These are phyloP conservation scores for Backusella westeae DNA, from an alignment of 192 early-diverging fungal genomes.

Conservation along the genomic window DNA sequence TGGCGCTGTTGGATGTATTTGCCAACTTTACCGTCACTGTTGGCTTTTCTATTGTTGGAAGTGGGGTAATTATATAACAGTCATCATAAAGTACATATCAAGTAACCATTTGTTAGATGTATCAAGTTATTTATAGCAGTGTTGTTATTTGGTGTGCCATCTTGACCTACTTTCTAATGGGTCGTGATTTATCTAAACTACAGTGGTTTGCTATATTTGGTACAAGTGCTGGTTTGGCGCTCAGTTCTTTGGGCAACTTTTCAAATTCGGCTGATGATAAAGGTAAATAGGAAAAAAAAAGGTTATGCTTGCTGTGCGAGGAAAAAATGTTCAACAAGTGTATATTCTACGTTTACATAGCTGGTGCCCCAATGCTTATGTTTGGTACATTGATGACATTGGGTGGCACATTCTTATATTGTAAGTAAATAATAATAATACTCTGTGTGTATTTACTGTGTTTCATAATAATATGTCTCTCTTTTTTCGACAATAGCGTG, in stretches of 20 bases:
- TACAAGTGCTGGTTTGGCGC: conserved; percentile 47
- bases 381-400: conserved; percentile 53
- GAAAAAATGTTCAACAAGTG: background rate
- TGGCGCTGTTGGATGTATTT: conserved; percentile 47
- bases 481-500: conserved; percentile 35
- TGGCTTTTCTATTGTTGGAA: conserved; percentile 57
- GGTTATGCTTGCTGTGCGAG: background rate
- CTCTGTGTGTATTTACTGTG: background rate
- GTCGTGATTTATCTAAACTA: conserved; percentile 40
- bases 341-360: background rate
- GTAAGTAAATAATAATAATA: conserved; percentile 13
- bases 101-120: conserved; percentile 42
- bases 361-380: conserved; percentile 24
- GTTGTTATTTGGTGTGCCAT: conserved; percentile 67
- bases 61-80: conserved; percentile 43
- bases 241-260: conserved; percentile 49
- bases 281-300: background rate
- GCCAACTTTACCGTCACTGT: conserved; percentile 55
- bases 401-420: conserved; percentile 51
- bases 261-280: background rate
- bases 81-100: background rate
- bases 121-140: conserved; percentile 60
- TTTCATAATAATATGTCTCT: background rate
- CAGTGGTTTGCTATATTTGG: conserved; percentile 58
- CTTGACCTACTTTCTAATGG: conserved; percentile 51